Evolutionary conservation across 352 stramenopile genomes (phyloP), one percentile per base, ranked within the genome.

Genomic region (Phytophthora cryptogea): DNA sequence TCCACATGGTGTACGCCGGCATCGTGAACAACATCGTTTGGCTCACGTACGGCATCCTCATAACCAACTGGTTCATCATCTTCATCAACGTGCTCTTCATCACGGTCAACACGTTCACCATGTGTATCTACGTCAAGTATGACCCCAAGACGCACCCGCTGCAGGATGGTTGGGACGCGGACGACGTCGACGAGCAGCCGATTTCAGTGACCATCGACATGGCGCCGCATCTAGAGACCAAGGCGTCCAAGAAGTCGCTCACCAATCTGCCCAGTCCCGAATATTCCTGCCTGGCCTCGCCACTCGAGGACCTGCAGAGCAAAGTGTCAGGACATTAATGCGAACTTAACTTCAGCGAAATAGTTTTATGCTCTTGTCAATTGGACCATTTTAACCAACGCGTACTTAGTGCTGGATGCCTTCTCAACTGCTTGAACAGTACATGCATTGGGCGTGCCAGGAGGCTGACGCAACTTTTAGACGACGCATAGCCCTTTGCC

Each of bases 1-100:
- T 85, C 4, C 61, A 49, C 5, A 83, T 88, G 72, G 74, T 85
- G 44, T 28, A 79, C 14, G 71, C 64, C 2, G 74, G 73, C 2
- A 56, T 81, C 27, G 35, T 62, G 20, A 83, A 80, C 63, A 81
- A 74, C 54, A 66, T 72, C 8, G 69, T 83, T 3, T 88, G 78
- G 78, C 54, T 85, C 23, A 68, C 74, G 32, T 85, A 80, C 44
- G 76, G 74, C 31, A 44, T 45, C 8, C 35, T 76, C 16, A 66
- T 70, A 33, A n/a, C 45, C 23, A 72, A 76, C 50, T 72, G 57
- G 63, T 66, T 76, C 44, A 67, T 72, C 48, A 72, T 76, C 27
- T 70, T 63, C 43, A 69, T 66, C 37, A 76, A 76, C 53, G 63
- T 63, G 32, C 64, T 76, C 58, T 76, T 67, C 53, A 59, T 75